Base-by-base conservation (phyloP, 441 rosid species). In the Oxalis stricta region DNA sequence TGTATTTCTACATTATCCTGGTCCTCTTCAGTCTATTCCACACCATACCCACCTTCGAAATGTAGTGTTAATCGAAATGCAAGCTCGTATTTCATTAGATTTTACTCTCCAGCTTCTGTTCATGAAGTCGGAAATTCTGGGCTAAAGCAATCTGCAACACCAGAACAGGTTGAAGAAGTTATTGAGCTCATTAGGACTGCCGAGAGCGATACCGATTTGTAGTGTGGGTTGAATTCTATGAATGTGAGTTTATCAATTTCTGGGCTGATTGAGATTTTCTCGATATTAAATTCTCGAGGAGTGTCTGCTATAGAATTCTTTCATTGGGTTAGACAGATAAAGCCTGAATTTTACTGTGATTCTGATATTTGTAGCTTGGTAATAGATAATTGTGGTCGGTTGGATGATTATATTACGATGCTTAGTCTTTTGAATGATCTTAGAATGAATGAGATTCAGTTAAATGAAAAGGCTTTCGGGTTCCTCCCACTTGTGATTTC, bases 301-400 rank as follows among this genome's bases (percentile, higher is more conserved):
- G 55, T 60, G 24, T 38, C 74, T 30, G 71, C 69, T 19, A 41
- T 71, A 38, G 57, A 56, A 20, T 77, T 73, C 55, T 64, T 68
- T 56, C 26, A 35, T 33, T 77, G 81, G 81, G 22, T 67, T 31
- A 48, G 42, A 18, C 9, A 13, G 10, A 37, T 39, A 21, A 56
- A 47, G 35, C 80, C 75, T 2, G 55, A 59, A 28, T 49, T 60
- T 47, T 49, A 28, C 17, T 1, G 38, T 38, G 38, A 65, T 42
- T 55, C 62, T 46, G 69, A 63, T 18, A 43, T 70, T 15, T 70
- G 71, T 53, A 68, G 75, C 56, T 61, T 77, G 41, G 52, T 60
- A 29, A 31, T 77, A 50, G 64, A 60, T 58, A 76, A 72, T 56
- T 72, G 84, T 14, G 84, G 84, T 37, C 50, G 56, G 19, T 52